A percentile compares a stretch with the other conserved stretches of the same genome.
phyloP scores from a whole-genome alignment of 768 basidiomycete genomes.

The Candolleomyces aberdarensis region DNA sequence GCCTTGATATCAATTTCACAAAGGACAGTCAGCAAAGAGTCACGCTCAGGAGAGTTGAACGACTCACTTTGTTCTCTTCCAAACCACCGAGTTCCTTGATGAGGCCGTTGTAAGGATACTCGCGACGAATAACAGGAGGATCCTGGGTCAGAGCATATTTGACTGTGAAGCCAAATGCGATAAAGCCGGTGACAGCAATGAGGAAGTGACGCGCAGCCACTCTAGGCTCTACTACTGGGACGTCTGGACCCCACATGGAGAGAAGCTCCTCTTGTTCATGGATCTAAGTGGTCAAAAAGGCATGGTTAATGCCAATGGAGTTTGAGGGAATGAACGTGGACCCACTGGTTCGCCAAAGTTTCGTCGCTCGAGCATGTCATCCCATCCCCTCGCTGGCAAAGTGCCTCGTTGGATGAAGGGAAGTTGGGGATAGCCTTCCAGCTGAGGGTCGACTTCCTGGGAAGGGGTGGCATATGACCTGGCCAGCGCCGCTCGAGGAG shows the following conservation, averaged over 20 bases:
- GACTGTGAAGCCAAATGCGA: conserved; percentile 57
- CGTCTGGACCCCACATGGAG: conserved; percentile 88
- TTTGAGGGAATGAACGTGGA: neutral
- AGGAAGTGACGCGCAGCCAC: conserved; percentile 65
- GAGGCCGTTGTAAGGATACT: conserved; percentile 76
- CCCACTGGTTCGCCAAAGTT: conserved; percentile 79
- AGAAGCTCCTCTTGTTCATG: conserved; percentile 79
- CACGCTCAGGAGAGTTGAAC: neutral
- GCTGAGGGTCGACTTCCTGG: conserved; percentile 58
- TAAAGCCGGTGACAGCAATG: conserved; percentile 59
- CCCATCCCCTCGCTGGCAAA: conserved; percentile 66
- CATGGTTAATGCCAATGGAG: neutral
- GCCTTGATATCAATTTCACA: conserved; percentile 16
- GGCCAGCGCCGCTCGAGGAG: conserved; percentile 3
- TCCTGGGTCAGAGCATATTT: conserved; percentile 57
- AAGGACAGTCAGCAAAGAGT: neutral
- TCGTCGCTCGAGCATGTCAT: conserved; percentile 70
- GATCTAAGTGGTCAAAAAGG: conserved; percentile 41
- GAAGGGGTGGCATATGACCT: conserved; percentile 33
- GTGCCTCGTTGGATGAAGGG: conserved; percentile 65
- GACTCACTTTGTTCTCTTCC: conserved; percentile 71
- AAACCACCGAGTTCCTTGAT: conserved; percentile 75
- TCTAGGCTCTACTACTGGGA: conserved; percentile 56
- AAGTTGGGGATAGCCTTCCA: conserved; percentile 70
- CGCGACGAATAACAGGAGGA: conserved; percentile 62